A percentile compares a stretch with the other conserved stretches of the same genome.
These are phyloP conservation scores for Pascua sp. DNA, from an alignment of 1,284 basidiomycete species.

Conservation along the genomic window DNA sequence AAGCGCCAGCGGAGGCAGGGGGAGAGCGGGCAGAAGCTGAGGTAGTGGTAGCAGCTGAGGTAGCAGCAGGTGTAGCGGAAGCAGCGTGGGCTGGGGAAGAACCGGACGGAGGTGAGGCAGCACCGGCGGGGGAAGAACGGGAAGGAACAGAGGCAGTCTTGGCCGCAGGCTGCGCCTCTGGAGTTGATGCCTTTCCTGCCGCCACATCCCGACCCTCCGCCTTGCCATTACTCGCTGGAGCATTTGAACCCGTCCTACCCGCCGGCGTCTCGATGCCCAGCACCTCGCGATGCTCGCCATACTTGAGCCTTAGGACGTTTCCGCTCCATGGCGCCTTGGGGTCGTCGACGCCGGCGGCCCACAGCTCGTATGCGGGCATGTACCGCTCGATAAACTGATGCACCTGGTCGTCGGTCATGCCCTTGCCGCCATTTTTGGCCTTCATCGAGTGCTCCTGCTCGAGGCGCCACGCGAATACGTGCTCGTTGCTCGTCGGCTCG, in stretches of 20 bases:
- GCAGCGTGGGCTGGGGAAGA: not conserved
- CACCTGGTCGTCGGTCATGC: slow-evolving; percentile 81
- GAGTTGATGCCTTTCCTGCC: too few species aligned
- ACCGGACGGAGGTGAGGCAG: too few species aligned
- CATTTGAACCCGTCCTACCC: not conserved
- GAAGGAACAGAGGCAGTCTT: too few species aligned
- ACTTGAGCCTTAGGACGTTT: slow-evolving; percentile 29
- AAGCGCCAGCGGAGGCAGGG: not conserved
- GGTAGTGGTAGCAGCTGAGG: not conserved
- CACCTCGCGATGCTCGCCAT: slow-evolving; percentile 37
- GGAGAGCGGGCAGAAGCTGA: not conserved
- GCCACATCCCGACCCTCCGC: too few species aligned
- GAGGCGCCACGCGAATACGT: slow-evolving; percentile 62
- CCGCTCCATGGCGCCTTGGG: slow-evolving; percentile 29
- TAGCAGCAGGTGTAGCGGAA: not conserved
- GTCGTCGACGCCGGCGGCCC: slow-evolving; percentile 16
- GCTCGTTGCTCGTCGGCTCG: slow-evolving; percentile 33
- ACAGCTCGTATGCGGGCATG: slow-evolving; percentile 41
- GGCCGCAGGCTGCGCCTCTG: too few species aligned
- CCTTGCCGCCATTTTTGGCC: slow-evolving; percentile 69
- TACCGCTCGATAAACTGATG: slow-evolving; percentile 57
- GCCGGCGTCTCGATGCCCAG: slow-evolving; percentile 16
- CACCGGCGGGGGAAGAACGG: too few species aligned
- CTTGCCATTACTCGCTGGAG: too few species aligned
- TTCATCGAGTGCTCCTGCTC: slow-evolving; percentile 89